Base-by-base conservation (phyloP, 148 eudicot species). In the Cornus suecica region DNA sequence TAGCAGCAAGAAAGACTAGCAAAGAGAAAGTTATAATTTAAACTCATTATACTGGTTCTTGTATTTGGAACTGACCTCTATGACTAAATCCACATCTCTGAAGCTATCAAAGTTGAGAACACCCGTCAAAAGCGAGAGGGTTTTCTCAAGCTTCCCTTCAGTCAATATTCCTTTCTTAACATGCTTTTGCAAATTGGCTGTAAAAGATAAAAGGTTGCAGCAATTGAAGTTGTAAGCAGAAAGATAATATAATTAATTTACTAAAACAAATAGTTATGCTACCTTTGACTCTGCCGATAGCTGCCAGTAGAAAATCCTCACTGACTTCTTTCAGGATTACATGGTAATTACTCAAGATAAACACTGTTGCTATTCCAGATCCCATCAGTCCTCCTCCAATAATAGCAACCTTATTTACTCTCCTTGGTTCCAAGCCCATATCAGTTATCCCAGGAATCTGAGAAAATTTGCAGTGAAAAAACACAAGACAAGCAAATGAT, bases 341-440 rank as follows among this genome's bases (percentile, higher is more conserved):
- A 61, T 82, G 80, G 73, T 86, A 90, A 73, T 85, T 83, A 71
- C 91, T 80, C 8, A 89, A 87, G 75, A 92, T 75, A 75, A 90
- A 81, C 56, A 91, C 91, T 18, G 97, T 87, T 75, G 93, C 94
- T 77, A 92, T 92, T 76, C 94, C 94, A 70, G 97, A 92, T 28
- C 93, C 97, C 97, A 90, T 92, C 69, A 87, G 80, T 37, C 97
- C 97, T 48, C 97, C 97, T 69, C 97, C 97, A 75, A 92, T 84
- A 75, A 92, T 78, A 65, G 94, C 97, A 76, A 92, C 94, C 87
- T 84, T 90, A 41, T 82, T 81, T 67, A 92, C 80, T 65, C 73
- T 77, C 84, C 94, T 90, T 73, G 94, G 88, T 63, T 52, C 79
- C 79, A 92, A 82, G 52, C 94, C 94, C 78, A 79, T 71, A 87